Evolutionary conservation across 2,329 filamentous ascomycete species (phyloP), one percentile per base, ranked within the genome.

Genomic region (Xylariaceae sp.): DNA sequence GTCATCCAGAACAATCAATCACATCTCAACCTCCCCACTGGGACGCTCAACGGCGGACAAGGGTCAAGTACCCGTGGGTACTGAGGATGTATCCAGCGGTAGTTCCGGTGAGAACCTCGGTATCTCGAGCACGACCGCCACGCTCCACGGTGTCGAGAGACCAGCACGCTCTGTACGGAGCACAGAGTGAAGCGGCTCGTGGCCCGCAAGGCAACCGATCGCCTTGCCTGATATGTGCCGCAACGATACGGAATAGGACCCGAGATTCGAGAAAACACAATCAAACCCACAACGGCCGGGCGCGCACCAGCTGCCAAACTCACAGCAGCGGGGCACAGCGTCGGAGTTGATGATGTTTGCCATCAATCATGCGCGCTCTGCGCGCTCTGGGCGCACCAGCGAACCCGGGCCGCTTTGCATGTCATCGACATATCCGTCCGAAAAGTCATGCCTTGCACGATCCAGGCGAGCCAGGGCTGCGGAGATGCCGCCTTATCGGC

Each of bases 271-370:
- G n/a, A 26, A 26, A 11, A 26, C n/a, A 26, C 24, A 6, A 14
- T 12, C 12, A 12, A 26, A 7, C 5, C 12, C 24, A 26, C n/a
- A 12, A 11, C 24, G 27, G 6, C 31, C 27, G 34, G 15, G 23
- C 16, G 16, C 10, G 18, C 19, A 32, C 30, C 31, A 47, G 40
- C 48, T 53, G 50, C 43, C 50, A 53, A 51, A 52, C 49, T 44
- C 44, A 47, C 49, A 53, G 46, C 35, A 38, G 44, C 23, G 50
- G 38, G 31, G 34, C 49, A 51, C 50, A 33, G 35, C 49, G 38
- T 50, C 44, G 43, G 49, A 43, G 35, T 41, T 40, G 37, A 40
- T 40, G 15, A 38, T 45, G 42, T 45, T 47, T 47, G 44, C 41
- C 38, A 38, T 35, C 38, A 30, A 26, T 32, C 40, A 15, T 29